Evolutionary conservation across 148 eudicot genomes (phyloP).

Genomic region (Fallopia convolvulus): DNA sequence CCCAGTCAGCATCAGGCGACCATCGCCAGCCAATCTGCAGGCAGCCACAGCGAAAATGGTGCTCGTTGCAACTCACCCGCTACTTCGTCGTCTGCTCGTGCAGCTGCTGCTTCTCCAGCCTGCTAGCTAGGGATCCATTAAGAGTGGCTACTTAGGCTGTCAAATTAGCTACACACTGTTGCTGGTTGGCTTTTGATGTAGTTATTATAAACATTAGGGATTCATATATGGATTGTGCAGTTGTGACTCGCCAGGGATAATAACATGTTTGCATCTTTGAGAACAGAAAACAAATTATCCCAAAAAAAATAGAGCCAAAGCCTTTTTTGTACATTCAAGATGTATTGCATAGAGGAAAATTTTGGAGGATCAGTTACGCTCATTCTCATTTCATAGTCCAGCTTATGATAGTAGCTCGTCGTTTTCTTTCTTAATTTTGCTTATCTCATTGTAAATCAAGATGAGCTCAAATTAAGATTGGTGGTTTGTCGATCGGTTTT

Average conservation of each 20-base stretch:
- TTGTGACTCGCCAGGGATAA: not conserved
- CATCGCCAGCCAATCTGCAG: not conserved
- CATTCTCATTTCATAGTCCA: too few relatives aligned
- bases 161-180: not conserved
- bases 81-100: slow-evolving; percentile 9
- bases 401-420: too few relatives aligned
- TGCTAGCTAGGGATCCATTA: not conserved
- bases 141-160: not conserved
- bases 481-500: too few relatives aligned
- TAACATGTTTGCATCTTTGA: not conserved
- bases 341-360: too few relatives aligned
- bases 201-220: not conserved
- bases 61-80: slow-evolving; percentile 6
- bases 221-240: not conserved
- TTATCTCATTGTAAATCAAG: too few relatives aligned
- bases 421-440: too few relatives aligned
- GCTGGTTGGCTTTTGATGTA: not conserved
- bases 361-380: too few relatives aligned
- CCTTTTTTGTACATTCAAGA: too few relatives aligned
- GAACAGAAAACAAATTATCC: not conserved
- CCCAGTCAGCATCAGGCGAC: not conserved
- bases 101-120: slow-evolving; percentile 6
- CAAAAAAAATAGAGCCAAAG: too few relatives aligned
- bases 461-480: too few relatives aligned
- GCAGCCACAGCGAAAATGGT: not conserved